Conservation (phyloP, 148 eudicot species). For the Rhododendron mucronatum region DNA sequence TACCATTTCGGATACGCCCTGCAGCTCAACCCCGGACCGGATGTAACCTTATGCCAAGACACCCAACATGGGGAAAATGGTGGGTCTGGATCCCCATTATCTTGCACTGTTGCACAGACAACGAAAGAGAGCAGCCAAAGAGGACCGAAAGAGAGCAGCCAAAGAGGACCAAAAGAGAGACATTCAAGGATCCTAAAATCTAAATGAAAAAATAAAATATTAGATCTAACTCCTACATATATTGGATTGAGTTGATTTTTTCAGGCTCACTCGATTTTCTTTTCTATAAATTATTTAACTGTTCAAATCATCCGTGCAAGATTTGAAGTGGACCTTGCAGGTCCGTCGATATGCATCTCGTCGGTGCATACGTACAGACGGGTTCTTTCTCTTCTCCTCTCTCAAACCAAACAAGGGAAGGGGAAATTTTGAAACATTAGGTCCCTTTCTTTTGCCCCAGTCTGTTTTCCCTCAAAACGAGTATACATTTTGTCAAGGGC, state of each 20-base stretch:
- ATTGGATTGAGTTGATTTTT: no score
- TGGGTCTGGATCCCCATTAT: not conserved
- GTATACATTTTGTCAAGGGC: not conserved
- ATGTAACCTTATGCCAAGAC: not conserved
- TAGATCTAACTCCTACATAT: no score
- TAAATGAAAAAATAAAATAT: not conserved
- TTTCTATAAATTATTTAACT: not conserved
- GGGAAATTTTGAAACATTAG: not conserved
- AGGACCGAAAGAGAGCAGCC: not conserved
- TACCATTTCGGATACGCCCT: no score
- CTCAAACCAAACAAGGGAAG: not conserved
- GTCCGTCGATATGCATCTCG: no score
- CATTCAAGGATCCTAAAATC: no score
- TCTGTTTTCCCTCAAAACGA: not conserved
- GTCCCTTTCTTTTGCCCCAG: not conserved
- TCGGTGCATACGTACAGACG: no score
- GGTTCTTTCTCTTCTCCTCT: not conserved
- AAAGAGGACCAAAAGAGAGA: not conserved
- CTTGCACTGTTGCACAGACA: not conserved
- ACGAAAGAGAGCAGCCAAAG: not conserved
- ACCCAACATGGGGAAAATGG: conserved; percentile 1
- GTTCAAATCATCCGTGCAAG: no score
- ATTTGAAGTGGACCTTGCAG: not conserved
- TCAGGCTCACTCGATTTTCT: no score
- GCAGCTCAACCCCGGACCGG: no score